phyloP scores from a whole-genome alignment of 495 filamentous ascomycete species.

The Aspergillus campestris region DNA sequence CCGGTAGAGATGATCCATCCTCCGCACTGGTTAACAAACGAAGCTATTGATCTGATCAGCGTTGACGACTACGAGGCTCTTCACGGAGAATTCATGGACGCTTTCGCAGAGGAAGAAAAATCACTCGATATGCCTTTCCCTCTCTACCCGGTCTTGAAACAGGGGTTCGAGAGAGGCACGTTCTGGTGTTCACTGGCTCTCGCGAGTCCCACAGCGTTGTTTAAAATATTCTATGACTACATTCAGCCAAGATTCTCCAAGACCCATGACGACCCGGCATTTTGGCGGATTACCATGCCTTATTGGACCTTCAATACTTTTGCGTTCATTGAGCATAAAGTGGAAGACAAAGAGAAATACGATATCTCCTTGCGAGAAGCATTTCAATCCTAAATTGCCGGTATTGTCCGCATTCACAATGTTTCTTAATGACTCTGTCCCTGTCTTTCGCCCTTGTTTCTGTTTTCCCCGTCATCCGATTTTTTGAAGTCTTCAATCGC shows the following conservation, averaged over 20 bases:
- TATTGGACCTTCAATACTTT: conserved; percentile 14
- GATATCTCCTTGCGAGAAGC: conserved; percentile 8
- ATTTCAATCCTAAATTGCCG: conserved; percentile 1
- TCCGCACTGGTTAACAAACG: conserved; percentile 25
- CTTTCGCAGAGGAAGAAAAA: conserved; percentile 9
- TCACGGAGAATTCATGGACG: conserved; percentile 13
- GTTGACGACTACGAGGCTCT: conserved; percentile 8
- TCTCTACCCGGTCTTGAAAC: conserved; percentile 7
- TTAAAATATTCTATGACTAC: conserved; percentile 17
- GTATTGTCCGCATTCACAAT: too few relatives aligned
- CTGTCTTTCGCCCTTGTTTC: too few relatives aligned
- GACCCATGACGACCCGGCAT: conserved; percentile 5
- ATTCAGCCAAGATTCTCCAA: conserved; percentile 19
- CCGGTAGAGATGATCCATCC: conserved; percentile 26
- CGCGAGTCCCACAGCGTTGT: conserved; percentile 10
- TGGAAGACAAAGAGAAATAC: conserved; percentile 16
- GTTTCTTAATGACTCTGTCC: too few relatives aligned
- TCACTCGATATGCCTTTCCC: not conserved
- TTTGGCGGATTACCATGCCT: conserved; percentile 12
- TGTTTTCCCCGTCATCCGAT: too few relatives aligned
- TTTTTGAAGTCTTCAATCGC: too few relatives aligned
- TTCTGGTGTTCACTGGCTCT: conserved; percentile 23
- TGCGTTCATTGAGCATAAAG: conserved; percentile 7
- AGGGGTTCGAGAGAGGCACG: conserved; percentile 12
- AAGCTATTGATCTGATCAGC: conserved; percentile 16